These are phyloP conservation scores for Pestalotiopsis sp. DNA, from an alignment of 2,329 filamentous ascomycete genomes.

Conservation along the genomic window DNA sequence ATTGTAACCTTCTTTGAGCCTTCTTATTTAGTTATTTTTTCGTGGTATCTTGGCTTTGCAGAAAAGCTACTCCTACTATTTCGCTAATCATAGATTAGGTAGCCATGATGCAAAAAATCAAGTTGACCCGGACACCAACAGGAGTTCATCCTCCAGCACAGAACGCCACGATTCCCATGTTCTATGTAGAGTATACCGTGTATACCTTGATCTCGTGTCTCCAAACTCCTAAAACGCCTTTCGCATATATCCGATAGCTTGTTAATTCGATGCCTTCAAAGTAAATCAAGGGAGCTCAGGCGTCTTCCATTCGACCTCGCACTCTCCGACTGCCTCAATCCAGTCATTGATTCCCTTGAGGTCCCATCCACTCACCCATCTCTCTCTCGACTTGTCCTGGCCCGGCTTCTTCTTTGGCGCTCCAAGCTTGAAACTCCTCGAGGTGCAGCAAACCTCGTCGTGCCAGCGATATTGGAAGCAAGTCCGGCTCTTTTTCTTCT, in stretches of 20 bases:
- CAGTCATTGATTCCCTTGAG: constrained; percentile 49
- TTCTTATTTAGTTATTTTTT: no score
- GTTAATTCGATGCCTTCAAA: neutral
- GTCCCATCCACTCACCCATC: constrained; percentile 48
- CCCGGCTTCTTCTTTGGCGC: constrained; percentile 34
- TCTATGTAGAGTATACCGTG: neutral
- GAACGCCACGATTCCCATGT: neutral
- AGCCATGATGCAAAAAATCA: neutral
- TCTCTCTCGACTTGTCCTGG: constrained; percentile 26
- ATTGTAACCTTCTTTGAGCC: no score
- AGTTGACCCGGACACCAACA: neutral
- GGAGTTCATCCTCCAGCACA: neutral
- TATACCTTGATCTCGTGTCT: neutral
- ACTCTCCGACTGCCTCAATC: constrained; percentile 47
- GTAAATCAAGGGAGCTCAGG: neutral
- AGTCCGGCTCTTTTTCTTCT: constrained; percentile 33
- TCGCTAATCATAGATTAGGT: neutral
- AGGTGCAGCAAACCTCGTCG: constrained; percentile 45
- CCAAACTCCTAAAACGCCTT: neutral
- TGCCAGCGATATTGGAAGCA: constrained; percentile 53
- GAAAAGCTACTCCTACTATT: neutral
- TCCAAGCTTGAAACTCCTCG: constrained; percentile 46
- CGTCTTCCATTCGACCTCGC: constrained; percentile 41
- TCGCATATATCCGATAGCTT: neutral
- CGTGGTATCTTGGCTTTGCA: no score